Percentiles rank a stretch among this genome's conserved stretches.
These are phyloP conservation scores for Grigorovia transvaalensis DNA, from an alignment of 805 yeast species.

Conservation along the genomic window DNA sequence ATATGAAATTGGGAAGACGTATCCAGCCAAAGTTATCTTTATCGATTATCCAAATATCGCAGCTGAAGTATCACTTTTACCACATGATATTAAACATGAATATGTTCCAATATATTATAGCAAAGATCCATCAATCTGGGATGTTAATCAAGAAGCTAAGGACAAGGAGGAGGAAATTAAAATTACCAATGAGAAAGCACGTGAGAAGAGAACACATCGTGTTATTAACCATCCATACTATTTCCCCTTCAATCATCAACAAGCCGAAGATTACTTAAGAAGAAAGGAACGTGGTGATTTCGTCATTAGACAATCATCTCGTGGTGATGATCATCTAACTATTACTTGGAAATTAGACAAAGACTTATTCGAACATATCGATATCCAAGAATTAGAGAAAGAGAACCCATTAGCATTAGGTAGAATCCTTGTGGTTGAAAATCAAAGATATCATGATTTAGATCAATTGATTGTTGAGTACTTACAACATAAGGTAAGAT, in stretches of 20 bases:
- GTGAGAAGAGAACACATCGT: conserved; percentile 54
- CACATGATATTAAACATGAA: conserved; percentile 49
- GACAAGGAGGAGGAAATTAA: conserved; percentile 48
- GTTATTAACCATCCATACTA: conserved; percentile 87
- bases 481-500: conserved; percentile 70
- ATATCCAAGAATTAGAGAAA: conserved; percentile 65
- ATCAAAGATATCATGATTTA: conserved; percentile 65
- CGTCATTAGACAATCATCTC: conserved; percentile 89
- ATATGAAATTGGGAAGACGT: conserved; percentile 62
- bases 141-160: conserved; percentile 58
- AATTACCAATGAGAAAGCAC: conserved; percentile 46
- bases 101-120: conserved; percentile 30
- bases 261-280: conserved; percentile 90
- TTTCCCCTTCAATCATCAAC: conserved; percentile 68
- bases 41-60: conserved; percentile 67
- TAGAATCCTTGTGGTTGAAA: conserved; percentile 52
- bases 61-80: conserved; percentile 63
- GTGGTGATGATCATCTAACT: conserved; percentile 79
- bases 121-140: conserved; percentile 67
- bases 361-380: conserved; percentile 82
- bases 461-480: conserved; percentile 89
- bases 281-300: conserved; percentile 83
- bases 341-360: conserved; percentile 95
- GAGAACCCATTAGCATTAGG: conserved; percentile 56
- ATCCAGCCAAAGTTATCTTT: conserved; percentile 66